Percentiles rank a stretch among this genome's conserved stretches.
These are phyloP conservation scores for Exophiala aquamarina DNA, from an alignment of 2,329 filamentous ascomycete species.

Conservation along the genomic window DNA sequence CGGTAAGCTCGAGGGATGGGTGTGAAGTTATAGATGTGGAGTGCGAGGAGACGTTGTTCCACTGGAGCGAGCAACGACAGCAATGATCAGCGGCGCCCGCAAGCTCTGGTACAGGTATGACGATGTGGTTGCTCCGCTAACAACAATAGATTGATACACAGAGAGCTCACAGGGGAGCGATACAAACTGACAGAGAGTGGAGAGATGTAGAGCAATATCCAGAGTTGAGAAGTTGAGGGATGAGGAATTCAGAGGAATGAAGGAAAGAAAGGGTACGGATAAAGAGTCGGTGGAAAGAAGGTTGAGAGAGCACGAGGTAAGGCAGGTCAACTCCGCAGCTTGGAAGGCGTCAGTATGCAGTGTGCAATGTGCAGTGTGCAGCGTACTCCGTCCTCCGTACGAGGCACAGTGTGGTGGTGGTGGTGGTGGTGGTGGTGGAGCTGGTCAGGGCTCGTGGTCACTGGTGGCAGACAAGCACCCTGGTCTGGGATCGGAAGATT, in stretches of 20 bases:
- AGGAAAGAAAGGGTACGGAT: constrained; percentile 8
- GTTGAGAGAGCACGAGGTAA: not conserved
- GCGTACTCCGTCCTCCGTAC: too few relatives aligned
- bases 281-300: constrained; percentile 19
- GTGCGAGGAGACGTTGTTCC: not conserved
- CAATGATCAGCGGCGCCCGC: not conserved
- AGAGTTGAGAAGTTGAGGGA: not conserved
- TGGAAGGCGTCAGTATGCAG: constrained; percentile 9
- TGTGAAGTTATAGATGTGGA: not conserved
- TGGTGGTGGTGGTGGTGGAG: not conserved
- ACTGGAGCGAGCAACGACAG: not conserved
- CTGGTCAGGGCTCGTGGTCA: too few relatives aligned
- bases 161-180: not conserved
- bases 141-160: not conserved
- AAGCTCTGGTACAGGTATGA: too few relatives aligned
- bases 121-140: not conserved
- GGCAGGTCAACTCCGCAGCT: constrained; percentile 13
- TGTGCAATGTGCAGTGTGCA: too few relatives aligned
- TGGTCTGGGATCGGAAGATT: too few relatives aligned
- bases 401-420: not conserved
- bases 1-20: too few relatives aligned
- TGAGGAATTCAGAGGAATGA: constrained; percentile 2
- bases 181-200: too few relatives aligned
- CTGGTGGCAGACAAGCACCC: too few relatives aligned
- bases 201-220: constrained; percentile 1